phyloP scores from a whole-genome alignment of 1,284 basidiomycete genomes.

The Coniferiporia weirii region DNA sequence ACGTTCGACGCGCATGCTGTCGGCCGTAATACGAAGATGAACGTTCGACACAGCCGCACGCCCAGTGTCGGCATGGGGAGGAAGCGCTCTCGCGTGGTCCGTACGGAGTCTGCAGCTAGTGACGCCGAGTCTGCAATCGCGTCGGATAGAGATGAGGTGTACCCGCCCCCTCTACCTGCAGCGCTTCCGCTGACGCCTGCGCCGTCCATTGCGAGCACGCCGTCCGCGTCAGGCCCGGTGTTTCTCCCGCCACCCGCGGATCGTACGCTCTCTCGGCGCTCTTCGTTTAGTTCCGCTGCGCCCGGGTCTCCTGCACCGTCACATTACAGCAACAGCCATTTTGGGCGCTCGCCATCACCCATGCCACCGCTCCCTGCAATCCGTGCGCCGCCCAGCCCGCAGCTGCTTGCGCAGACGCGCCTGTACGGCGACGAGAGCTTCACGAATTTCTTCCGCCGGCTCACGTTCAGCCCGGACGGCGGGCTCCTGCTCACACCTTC shows the following conservation, averaged over 20 bases:
- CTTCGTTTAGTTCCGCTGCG: conserved; percentile 83
- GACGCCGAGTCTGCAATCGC: conserved; percentile 64
- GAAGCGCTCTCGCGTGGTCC: conserved; percentile 51
- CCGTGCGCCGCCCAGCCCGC: conserved; percentile 49
- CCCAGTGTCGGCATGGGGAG: conserved; percentile 44
- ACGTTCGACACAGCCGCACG: conserved; percentile 61
- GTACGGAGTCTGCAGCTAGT: conserved; percentile 69
- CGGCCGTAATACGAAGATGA: conserved; percentile 74
- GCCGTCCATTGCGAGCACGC: conserved; percentile 50
- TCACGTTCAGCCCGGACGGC: conserved; percentile 94
- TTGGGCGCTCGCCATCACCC: conserved; percentile 84
- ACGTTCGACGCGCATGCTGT: conserved; percentile 80
- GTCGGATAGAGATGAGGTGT: conserved; percentile 34
- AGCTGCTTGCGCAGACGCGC: conserved; percentile 49
- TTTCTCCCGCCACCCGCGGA: conserved; percentile 71
- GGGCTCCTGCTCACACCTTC: conserved; percentile 91
- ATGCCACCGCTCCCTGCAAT: conserved; percentile 89
- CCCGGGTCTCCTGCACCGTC: conserved; percentile 57
- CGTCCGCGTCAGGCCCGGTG: conserved; percentile 50
- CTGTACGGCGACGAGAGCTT: conserved; percentile 95
- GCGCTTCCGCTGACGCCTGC: conserved; percentile 57
- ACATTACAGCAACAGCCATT: conserved; percentile 45
- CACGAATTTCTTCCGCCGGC: conserved; percentile 92
- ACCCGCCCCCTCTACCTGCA: conserved; percentile 20
- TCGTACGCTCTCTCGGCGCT: conserved; percentile 69